These are phyloP conservation scores for Crithidia acanthocephali DNA, from an alignment of 208 protist genomes.

Conservation along the genomic window DNA sequence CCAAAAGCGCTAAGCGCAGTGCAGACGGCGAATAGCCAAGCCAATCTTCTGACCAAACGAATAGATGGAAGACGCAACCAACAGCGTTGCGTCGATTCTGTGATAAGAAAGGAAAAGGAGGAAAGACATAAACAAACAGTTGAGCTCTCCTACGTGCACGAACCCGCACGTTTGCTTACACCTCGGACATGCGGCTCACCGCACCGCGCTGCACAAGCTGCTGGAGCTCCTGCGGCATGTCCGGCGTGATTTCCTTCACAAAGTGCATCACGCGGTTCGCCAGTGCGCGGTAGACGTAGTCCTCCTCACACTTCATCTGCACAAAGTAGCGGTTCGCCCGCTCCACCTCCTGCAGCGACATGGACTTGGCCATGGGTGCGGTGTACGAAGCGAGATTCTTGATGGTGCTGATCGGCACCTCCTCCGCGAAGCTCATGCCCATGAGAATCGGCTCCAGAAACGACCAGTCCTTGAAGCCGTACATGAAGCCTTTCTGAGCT, in stretches of 20 bases:
- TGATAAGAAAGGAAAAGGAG: not conserved
- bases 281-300: constrained; percentile 81
- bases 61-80: no score
- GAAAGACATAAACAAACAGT: constrained; percentile 5
- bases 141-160: not conserved
- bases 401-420: constrained; percentile 40
- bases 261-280: constrained; percentile 81
- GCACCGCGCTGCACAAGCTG: constrained; percentile 78
- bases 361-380: constrained; percentile 69
- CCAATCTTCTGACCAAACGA: no score
- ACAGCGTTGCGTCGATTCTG: no score
- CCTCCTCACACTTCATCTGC: constrained; percentile 78
- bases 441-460: constrained; percentile 79
- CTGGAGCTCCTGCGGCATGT: constrained; percentile 87
- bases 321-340: constrained; percentile 86
- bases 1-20: no score
- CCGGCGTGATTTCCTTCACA: constrained; percentile 90
- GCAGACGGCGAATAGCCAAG: no score
- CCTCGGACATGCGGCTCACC: constrained; percentile 34
- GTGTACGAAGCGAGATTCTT: constrained; percentile 71
- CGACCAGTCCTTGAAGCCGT: constrained; percentile 79
- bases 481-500: constrained; percentile 67
- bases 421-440: constrained; percentile 61
- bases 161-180: not conserved
- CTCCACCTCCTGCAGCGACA: constrained; percentile 79